Percentiles rank a stretch among this genome's conserved stretches.
phyloP scores from a whole-genome alignment of 495 filamentous ascomycete genomes.

The Penicillium silybi region DNA sequence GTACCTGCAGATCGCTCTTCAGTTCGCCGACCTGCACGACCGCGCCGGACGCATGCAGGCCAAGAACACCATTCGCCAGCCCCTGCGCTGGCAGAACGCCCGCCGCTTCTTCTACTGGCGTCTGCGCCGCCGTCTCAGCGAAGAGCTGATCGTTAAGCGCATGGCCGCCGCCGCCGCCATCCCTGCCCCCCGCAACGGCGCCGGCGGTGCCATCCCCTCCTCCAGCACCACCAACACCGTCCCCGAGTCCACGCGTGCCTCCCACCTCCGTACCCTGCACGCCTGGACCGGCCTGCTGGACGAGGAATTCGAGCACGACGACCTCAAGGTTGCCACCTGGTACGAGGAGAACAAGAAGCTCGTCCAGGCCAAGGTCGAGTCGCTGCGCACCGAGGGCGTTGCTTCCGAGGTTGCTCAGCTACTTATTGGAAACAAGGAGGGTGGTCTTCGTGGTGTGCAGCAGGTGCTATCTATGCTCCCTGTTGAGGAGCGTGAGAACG shows the following conservation, averaged over 20 bases:
- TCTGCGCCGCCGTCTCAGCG: constrained; percentile 91
- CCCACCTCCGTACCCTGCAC: constrained; percentile 64
- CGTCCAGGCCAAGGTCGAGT: constrained; percentile 74
- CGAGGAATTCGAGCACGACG: constrained; percentile 63
- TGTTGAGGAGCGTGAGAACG: constrained; percentile 79
- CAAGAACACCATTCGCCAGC: constrained; percentile 85
- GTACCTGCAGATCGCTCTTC: constrained; percentile 86
- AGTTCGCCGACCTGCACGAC: constrained; percentile 97
- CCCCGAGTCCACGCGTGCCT: constrained; percentile 48
- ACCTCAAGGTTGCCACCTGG: constrained; percentile 86
- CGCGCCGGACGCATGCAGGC: constrained; percentile 96
- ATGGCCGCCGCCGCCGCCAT: constrained; percentile 56
- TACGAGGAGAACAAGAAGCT: constrained; percentile 92
- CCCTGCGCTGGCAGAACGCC: constrained; percentile 81
- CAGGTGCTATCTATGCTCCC: constrained; percentile 82
- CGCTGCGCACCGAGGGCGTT: constrained; percentile 70
- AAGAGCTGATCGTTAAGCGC: constrained; percentile 90
- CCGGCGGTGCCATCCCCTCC: constrained; percentile 31
- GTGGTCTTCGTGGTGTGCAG: constrained; percentile 82
- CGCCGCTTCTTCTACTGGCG: constrained; percentile 99
- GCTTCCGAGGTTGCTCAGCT: constrained; percentile 74
- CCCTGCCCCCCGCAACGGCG: constrained; percentile 26
- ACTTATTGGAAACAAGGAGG: constrained; percentile 68
- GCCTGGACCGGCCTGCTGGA: constrained; percentile 72
- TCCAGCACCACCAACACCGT: constrained; percentile 17